These are phyloP conservation scores for Cryptococcus deneoformans DNA, from an alignment of 1,284 basidiomycete genomes.

Conservation along the genomic window DNA sequence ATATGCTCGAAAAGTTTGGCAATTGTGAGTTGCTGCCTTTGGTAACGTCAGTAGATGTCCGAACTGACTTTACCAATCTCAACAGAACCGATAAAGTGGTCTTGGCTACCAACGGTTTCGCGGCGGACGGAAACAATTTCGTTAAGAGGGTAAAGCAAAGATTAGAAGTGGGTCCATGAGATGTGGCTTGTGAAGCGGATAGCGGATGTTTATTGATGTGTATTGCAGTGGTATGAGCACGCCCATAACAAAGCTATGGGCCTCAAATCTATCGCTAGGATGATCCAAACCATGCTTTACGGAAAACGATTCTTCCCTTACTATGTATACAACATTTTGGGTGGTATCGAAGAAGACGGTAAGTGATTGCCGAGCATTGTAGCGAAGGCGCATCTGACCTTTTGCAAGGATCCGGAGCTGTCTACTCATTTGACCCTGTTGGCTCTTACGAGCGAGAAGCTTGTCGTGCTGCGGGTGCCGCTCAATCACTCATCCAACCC, in stretches of 20 bases:
- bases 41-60: neutral
- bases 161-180: constrained; percentile 64
- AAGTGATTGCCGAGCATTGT: constrained; percentile 41
- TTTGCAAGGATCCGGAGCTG: constrained; percentile 74
- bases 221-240: constrained; percentile 81
- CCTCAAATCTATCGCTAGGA: constrained; percentile 81
- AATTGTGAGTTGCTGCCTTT: constrained; percentile 44
- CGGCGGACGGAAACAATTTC: constrained; percentile 92
- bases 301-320: constrained; percentile 92
- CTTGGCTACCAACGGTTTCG: constrained; percentile 90
- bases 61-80: neutral
- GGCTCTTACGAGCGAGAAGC: constrained; percentile 93
- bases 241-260: constrained; percentile 93
- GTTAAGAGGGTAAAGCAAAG: constrained; percentile 92
- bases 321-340: constrained; percentile 93
- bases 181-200: constrained; percentile 1
- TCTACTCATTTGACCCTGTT: constrained; percentile 96
- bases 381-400: neutral
- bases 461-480: constrained; percentile 89
- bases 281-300: constrained; percentile 96
- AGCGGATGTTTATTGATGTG: constrained; percentile 4
- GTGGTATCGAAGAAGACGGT: constrained; percentile 93
- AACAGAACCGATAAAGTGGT: constrained; percentile 86
- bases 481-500: constrained; percentile 84
- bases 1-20: constrained; percentile 69